These are phyloP conservation scores for Adenanthera pavonina DNA, from an alignment of 306 rosid genomes.

Conservation along the genomic window DNA sequence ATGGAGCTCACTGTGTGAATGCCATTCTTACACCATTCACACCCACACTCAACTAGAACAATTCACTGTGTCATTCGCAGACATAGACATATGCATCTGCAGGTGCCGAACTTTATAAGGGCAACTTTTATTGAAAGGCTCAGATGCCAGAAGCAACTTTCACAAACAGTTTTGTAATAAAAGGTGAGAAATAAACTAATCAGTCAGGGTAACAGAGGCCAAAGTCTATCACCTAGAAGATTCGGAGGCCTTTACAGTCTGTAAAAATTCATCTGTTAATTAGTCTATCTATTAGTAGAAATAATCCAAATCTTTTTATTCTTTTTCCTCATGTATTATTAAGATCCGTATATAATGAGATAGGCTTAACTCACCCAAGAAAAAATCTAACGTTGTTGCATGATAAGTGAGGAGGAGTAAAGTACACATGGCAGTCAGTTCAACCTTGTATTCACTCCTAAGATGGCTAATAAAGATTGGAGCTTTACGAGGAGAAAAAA, in stretches of 20 bases:
- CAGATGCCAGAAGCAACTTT: slow-evolving; percentile 43
- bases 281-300: neutral
- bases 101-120: slow-evolving; percentile 5
- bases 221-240: slow-evolving; percentile 30
- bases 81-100: neutral
- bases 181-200: slow-evolving; percentile 35
- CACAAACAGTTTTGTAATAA: slow-evolving; percentile 42
- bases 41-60: neutral
- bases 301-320: neutral
- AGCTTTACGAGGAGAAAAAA: slow-evolving; percentile 46
- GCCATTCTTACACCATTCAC: neutral
- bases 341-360: neutral
- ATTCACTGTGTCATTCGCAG: neutral
- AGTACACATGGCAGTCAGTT: slow-evolving; percentile 58
- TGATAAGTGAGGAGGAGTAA: slow-evolving; percentile 3
- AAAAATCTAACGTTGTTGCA: slow-evolving; percentile 17
- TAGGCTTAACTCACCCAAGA: neutral
- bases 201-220: neutral
- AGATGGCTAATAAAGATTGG: slow-evolving; percentile 51
- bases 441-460: slow-evolving; percentile 55
- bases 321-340: too few relatives aligned
- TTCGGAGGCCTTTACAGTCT: neutral
- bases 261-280: neutral
- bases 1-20: neutral
- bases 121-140: slow-evolving; percentile 1